A percentile compares a stretch with the other conserved stretches of the same genome.
Conservation (phyloP, 192 early-diverging fungal species). For the Linnemannia exigua region DNA sequence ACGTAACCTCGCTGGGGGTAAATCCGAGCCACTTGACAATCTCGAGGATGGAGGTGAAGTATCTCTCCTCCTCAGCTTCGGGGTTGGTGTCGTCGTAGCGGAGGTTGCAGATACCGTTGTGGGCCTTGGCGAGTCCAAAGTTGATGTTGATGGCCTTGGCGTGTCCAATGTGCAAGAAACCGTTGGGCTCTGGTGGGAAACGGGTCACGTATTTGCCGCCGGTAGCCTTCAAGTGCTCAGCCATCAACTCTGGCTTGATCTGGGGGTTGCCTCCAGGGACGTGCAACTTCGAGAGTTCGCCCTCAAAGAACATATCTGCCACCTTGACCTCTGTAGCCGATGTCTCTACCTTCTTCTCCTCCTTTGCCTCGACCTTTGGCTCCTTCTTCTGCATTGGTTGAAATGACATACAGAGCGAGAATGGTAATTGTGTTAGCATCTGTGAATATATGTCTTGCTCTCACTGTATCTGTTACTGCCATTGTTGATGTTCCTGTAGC, state of each 20-base stretch:
- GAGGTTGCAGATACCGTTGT: constrained; percentile 93
- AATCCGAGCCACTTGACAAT: constrained; percentile 97
- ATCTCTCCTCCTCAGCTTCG: constrained; percentile 94
- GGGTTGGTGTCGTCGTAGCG: constrained; percentile 76
- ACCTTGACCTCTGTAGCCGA: constrained; percentile 49
- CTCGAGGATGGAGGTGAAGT: constrained; percentile 96
- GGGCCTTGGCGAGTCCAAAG: constrained; percentile 96
- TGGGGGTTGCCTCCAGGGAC: constrained; percentile 97
- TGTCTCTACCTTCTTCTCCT: constrained; percentile 45
- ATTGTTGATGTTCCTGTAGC: no score
- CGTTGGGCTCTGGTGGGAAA: constrained; percentile 99
- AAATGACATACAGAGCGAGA: not conserved
- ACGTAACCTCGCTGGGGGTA: constrained; percentile 90
- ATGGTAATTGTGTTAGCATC: not conserved
- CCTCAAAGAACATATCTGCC: constrained; percentile 89
- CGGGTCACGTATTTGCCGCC: constrained; percentile 95
- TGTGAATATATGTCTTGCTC: not conserved
- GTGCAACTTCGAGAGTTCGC: constrained; percentile 93
- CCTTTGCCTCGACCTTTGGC: constrained; percentile 61
- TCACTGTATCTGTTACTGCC: no score
- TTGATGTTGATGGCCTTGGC: constrained; percentile 99
- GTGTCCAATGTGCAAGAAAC: constrained; percentile 99
- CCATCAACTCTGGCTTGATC: constrained; percentile 92
- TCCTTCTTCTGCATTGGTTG: constrained; percentile 73
- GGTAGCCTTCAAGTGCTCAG: constrained; percentile 90